Evolutionary conservation across 1,139 yeast genomes (phyloP).

Genomic region (Blastobotrys serpentis): DNA sequence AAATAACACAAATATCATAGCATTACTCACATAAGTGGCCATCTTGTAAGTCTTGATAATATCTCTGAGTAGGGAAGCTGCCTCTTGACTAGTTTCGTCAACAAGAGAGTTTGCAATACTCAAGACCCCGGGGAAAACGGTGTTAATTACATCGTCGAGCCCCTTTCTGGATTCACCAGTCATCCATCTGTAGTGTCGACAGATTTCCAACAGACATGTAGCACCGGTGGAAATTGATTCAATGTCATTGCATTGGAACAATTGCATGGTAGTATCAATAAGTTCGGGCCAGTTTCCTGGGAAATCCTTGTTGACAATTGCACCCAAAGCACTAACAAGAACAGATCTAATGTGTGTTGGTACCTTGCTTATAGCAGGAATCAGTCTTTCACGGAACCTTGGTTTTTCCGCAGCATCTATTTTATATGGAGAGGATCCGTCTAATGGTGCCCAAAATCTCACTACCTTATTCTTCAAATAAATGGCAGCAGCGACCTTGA

Average conservation of each 20-base stretch:
- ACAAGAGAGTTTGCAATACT: constrained; percentile 61
- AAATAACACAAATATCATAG: not conserved
- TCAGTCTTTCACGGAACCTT: constrained; percentile 59
- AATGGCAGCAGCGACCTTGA: constrained; percentile 79
- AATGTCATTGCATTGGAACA: constrained; percentile 56
- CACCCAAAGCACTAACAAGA: constrained; percentile 66
- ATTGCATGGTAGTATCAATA: constrained; percentile 55
- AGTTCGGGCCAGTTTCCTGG: constrained; percentile 70
- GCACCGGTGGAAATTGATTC: constrained; percentile 73
- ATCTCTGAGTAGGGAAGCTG: constrained; percentile 76
- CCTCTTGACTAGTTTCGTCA: constrained; percentile 44
- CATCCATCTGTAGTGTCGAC: constrained; percentile 76
- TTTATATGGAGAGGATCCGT: constrained; percentile 31
- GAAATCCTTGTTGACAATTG: constrained; percentile 66
- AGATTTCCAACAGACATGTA: constrained; percentile 69
- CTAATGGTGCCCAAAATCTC: constrained; percentile 57
- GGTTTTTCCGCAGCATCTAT: constrained; percentile 73
- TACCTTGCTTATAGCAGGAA: constrained; percentile 48
- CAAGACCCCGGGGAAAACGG: constrained; percentile 69
- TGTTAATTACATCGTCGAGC: constrained; percentile 59
- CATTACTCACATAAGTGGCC: constrained; percentile 50
- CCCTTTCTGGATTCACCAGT: constrained; percentile 57
- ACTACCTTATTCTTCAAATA: constrained; percentile 77
- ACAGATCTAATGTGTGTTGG: constrained; percentile 51
- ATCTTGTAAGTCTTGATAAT: constrained; percentile 79